Percentiles rank a stretch among this genome's conserved stretches.
Conservation (phyloP, 2,329 filamentous ascomycete genomes). For the Sclerotinia minor region DNA sequence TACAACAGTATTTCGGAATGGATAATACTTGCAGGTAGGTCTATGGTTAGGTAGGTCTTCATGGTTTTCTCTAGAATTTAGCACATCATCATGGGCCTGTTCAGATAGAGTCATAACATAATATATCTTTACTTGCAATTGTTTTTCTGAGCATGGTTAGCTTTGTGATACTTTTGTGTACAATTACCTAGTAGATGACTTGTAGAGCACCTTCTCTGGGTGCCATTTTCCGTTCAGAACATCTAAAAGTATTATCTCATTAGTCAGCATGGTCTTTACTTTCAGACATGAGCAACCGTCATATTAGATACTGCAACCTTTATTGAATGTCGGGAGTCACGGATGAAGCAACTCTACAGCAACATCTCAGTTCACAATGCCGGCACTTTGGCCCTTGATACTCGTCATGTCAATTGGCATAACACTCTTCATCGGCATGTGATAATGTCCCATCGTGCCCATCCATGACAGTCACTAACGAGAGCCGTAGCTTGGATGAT, state of each 20-base stretch:
- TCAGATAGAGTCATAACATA: background rate
- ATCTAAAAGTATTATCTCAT: background rate
- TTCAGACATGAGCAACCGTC: background rate
- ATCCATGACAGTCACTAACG: conserved; percentile 2
- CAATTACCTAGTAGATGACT: background rate
- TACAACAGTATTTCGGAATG: no score
- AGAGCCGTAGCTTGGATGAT: conserved; percentile 39
- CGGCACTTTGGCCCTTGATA: conserved; percentile 30
- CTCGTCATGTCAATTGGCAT: conserved; percentile 24
- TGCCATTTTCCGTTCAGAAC: background rate
- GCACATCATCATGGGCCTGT: background rate
- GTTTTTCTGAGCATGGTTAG: background rate
- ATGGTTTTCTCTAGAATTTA: no score
- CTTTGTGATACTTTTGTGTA: background rate
- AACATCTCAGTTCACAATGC: background rate
- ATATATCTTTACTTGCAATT: background rate
- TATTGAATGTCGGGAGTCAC: background rate
- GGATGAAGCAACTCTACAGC: background rate
- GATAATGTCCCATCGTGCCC: conserved; percentile 10
- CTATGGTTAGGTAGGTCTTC: background rate
- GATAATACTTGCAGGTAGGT: background rate
- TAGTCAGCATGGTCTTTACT: conserved; percentile 10
- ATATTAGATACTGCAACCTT: background rate
- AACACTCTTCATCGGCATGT: conserved; percentile 38
- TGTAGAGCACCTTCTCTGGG: background rate